Percentiles rank a stretch among this genome's conserved stretches.
Conservation (phyloP, 805 yeast genomes). For the Phaffomyces antillensis region DNA sequence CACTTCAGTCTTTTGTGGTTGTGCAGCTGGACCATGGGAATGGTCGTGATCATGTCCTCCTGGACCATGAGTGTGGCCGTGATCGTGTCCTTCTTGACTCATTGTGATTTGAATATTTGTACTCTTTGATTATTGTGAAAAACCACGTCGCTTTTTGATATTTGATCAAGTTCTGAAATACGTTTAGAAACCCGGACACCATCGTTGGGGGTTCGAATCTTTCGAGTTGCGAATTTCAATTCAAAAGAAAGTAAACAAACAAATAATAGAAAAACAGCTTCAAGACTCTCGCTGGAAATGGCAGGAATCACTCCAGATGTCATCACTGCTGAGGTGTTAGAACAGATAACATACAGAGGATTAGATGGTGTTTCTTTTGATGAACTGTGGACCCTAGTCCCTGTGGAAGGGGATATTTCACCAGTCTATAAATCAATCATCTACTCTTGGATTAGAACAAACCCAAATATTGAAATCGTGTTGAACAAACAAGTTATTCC, state of each 20-base stretch:
- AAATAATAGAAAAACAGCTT: background rate
- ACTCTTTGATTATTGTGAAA: background rate
- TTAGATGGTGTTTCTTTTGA: conserved; percentile 25
- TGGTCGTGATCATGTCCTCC: conserved; percentile 2
- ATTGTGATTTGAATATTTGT: background rate
- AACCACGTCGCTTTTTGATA: background rate
- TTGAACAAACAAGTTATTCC: conserved; percentile 1
- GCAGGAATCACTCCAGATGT: conserved; percentile 24
- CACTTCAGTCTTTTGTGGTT: conserved; percentile 1
- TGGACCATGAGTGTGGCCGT: background rate
- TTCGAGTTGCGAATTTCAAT: background rate
- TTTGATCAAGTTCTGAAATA: no score
- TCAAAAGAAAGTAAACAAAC: conserved; percentile 1
- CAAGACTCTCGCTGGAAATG: background rate
- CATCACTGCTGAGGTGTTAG: conserved; percentile 26
- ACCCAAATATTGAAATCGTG: conserved; percentile 13
- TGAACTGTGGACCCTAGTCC: conserved; percentile 28
- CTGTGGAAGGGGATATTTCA: conserved; percentile 17
- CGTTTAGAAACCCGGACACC: background rate
- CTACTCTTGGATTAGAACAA: conserved; percentile 31
- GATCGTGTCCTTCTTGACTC: conserved; percentile 5
- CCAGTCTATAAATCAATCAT: conserved; percentile 26
- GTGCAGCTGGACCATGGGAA: background rate
- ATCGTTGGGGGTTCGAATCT: conserved; percentile 4
- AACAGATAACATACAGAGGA: conserved; percentile 30